These are phyloP conservation scores for Albugo candida DNA, from an alignment of 352 stramenopile species.

Conservation along the genomic window DNA sequence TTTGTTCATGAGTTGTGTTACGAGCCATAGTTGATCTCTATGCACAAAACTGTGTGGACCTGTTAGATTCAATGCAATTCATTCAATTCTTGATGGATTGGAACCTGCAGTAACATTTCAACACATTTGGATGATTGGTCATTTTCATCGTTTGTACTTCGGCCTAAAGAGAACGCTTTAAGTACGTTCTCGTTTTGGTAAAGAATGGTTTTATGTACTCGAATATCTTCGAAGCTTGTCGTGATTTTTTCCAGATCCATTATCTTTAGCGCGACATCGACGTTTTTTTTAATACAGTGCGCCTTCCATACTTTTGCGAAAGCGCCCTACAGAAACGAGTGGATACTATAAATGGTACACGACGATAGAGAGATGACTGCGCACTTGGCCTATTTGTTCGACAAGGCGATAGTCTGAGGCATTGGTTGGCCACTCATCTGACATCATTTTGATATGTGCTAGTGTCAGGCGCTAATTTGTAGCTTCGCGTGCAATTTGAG, in stretches of 20 bases:
- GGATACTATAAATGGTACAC: neutral
- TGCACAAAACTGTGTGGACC: slow-evolving; percentile 83
- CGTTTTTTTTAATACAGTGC: slow-evolving; percentile 74
- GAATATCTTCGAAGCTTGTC: slow-evolving; percentile 84
- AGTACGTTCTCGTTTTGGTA: neutral
- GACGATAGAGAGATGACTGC: neutral
- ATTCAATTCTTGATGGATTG: neutral
- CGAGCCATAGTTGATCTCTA: slow-evolving; percentile 94
- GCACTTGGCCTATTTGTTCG: slow-evolving; percentile 75
- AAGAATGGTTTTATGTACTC: slow-evolving; percentile 13
- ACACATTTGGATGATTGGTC: slow-evolving; percentile 94
- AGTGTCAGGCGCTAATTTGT: no score
- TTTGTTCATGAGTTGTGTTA: slow-evolving; percentile 99
- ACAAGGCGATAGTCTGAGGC: slow-evolving; percentile 78
- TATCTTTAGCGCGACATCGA: slow-evolving; percentile 94
- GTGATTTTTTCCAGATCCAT: slow-evolving; percentile 99
- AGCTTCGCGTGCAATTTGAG: no score
- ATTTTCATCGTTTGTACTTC: slow-evolving; percentile 98
- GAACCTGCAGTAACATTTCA: slow-evolving; percentile 90
- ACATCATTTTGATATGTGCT: slow-evolving; percentile 16
- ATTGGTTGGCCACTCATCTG: slow-evolving; percentile 70
- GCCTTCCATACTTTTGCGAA: slow-evolving; percentile 98
- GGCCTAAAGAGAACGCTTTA: slow-evolving; percentile 15
- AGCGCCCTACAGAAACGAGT: slow-evolving; percentile 57
- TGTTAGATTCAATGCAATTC: neutral